Percentiles rank a stretch among this genome's conserved stretches.
Evolutionary conservation across 2,329 filamentous ascomycete species (phyloP).

Genomic region (Orbilia oligospora): DNA sequence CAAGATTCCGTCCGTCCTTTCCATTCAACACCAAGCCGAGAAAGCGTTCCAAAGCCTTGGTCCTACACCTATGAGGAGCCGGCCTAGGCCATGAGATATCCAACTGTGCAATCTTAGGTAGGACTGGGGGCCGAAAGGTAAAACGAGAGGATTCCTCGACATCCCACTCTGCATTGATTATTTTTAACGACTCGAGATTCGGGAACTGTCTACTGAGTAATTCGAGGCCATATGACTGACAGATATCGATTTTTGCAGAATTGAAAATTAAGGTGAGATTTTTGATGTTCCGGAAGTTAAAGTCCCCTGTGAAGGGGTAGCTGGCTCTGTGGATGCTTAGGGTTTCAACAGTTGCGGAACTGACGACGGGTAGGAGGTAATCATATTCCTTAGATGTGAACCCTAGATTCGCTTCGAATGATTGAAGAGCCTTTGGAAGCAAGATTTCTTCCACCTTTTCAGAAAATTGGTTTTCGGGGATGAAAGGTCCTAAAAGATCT

Average conservation of each 20-base stretch:
- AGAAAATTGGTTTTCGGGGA: neutral
- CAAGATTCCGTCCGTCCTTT: neutral
- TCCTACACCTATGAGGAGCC: too few species aligned
- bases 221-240: neutral
- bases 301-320: neutral
- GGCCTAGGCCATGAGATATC: neutral
- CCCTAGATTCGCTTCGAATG: neutral
- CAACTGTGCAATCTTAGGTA: neutral
- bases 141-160: neutral
- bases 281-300: neutral
- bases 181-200: neutral
- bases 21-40: neutral
- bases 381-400: neutral
- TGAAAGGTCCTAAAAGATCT: neutral
- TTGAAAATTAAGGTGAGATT: neutral
- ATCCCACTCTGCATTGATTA: neutral
- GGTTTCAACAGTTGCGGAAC: neutral
- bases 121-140: neutral
- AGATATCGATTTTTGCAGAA: neutral
- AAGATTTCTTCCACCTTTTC: neutral
- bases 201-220: neutral
- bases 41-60: neutral
- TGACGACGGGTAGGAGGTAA: neutral
- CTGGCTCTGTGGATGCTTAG: neutral
- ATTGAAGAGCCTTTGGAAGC: slow-evolving; percentile 2